Percentiles rank a stretch among this genome's conserved stretches.
Evolutionary conservation across 495 filamentous ascomycete species (phyloP).

Genomic region (Annulohypoxylon moriforme): DNA sequence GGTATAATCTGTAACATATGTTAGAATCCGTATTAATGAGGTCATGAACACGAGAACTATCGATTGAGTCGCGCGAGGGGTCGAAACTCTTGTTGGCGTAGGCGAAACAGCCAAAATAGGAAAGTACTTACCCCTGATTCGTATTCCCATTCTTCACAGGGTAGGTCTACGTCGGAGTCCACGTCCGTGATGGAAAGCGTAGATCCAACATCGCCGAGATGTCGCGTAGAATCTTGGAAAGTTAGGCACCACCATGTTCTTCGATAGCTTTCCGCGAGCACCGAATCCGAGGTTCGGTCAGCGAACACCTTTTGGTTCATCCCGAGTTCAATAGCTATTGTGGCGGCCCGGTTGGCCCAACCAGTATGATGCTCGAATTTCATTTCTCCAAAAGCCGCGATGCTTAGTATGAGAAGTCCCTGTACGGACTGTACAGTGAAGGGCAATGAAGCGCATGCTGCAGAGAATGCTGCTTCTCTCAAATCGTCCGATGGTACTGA

Average conservation of each 20-base stretch:
- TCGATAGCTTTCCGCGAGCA: conserved; percentile 74
- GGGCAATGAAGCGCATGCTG: conserved; percentile 55
- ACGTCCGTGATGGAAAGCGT: conserved; percentile 46
- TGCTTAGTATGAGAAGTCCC: conserved; percentile 71
- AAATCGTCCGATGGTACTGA: conserved; percentile 54
- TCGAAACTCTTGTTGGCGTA: not conserved
- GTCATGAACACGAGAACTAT: not conserved
- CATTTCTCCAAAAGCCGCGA: conserved; percentile 73
- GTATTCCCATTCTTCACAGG: conserved; percentile 73
- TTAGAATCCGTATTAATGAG: conserved; percentile 11
- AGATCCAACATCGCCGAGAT: conserved; percentile 47
- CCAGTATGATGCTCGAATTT: conserved; percentile 65
- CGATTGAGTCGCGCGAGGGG: not conserved
- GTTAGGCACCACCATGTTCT: conserved; percentile 84
- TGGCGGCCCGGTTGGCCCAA: conserved; percentile 67
- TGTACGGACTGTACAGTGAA: conserved; percentile 71
- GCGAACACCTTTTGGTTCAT: conserved; percentile 67
- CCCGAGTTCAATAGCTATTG: conserved; percentile 71
- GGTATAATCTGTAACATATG: conserved; percentile 60
- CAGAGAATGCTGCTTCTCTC: conserved; percentile 55
- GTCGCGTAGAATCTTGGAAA: conserved; percentile 67
- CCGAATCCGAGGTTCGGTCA: conserved; percentile 60
- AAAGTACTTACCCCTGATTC: conserved; percentile 59
- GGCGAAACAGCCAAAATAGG: conserved; percentile 1
- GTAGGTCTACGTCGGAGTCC: conserved; percentile 65